Evolutionary conservation across 2,329 filamentous ascomycete genomes (phyloP), one percentile per base, ranked within the genome.

Genomic region (Claviceps sorghi): DNA sequence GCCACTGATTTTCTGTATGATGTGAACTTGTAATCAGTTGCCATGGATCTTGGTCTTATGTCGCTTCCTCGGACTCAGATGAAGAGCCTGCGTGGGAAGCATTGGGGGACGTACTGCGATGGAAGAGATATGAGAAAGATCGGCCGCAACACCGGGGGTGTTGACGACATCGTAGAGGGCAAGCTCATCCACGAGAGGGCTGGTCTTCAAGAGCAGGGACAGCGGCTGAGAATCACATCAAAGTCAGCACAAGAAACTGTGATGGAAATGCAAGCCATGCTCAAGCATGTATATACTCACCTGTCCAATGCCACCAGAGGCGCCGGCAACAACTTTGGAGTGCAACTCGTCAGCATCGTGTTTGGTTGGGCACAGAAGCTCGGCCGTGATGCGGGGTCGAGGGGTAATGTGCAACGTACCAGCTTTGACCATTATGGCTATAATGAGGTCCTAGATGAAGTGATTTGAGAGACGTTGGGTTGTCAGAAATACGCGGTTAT

Each of bases 121-220:
- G 57, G 89, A 88, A 55, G 91, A 95, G 73, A 98, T 97, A 79
- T 98, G 93, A 56, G 90, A 96, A 55, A 98, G 83, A 70, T 98
- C 93, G 65, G 91, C 83, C 59, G 90, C 88, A 66, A 98, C 93
- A 72, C 93, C 93, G 62, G 89, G 90, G 49, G 89, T 94, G 80
- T 97, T 96, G 72, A 97, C 91, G 60, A 98, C 90, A 95, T 98
- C 93, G 78, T 96, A 98, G 63, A 98, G 86, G 56, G 89, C 79
- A 64, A 98, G 87, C 76, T 97, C 88, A 65, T 91, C 85, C 64
- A 98, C 78, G 65, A 88, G 82, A 59, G 89, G 86, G 66, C 78
- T 87, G 60, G 86, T 82, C 82, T 98, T 98, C 69, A 97, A 80
- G 63, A 98, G 86, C 61, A 98, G 87, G 59, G 93, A 98, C 65